Evolutionary conservation across 176 grass and related monocot genomes (phyloP).

Genomic region (Leersia perrieri): DNA sequence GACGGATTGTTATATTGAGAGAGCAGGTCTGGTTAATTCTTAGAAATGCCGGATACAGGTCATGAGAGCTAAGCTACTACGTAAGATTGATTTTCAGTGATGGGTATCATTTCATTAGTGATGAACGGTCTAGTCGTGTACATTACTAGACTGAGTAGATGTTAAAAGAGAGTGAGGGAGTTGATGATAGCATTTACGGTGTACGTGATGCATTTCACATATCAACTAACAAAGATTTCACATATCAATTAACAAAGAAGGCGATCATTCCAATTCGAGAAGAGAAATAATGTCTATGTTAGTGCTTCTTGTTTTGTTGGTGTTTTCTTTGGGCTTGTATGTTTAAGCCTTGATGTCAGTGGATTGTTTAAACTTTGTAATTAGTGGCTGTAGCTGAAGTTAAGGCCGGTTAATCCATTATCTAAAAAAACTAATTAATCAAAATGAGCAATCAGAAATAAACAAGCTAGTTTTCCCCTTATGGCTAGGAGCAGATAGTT

Average conservation of each 20-base stretch:
- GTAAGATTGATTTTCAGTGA: background rate
- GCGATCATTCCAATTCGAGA: too few relatives aligned
- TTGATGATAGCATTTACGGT: background rate
- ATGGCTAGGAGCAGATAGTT: background rate
- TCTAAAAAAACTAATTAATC: background rate
- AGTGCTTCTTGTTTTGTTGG: too few relatives aligned
- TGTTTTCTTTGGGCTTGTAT: too few relatives aligned
- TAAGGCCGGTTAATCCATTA: too few relatives aligned
- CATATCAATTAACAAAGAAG: too few relatives aligned
- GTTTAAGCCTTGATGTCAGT: too few relatives aligned
- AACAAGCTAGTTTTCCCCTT: background rate
- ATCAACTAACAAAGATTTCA: too few relatives aligned
- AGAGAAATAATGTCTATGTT: too few relatives aligned
- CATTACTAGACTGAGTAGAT: too few relatives aligned
- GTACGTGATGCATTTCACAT: background rate
- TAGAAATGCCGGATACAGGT: background rate
- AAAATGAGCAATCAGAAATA: background rate
- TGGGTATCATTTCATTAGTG: background rate
- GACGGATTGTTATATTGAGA: background rate
- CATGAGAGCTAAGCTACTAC: background rate
- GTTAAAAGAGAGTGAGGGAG: too few relatives aligned
- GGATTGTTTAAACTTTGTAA: too few relatives aligned
- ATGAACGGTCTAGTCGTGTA: background rate
- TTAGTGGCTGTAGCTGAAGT: too few relatives aligned
- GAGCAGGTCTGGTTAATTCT: background rate